Base-by-base conservation (phyloP, 345 rosid species). In the Litchi chinensis region DNA sequence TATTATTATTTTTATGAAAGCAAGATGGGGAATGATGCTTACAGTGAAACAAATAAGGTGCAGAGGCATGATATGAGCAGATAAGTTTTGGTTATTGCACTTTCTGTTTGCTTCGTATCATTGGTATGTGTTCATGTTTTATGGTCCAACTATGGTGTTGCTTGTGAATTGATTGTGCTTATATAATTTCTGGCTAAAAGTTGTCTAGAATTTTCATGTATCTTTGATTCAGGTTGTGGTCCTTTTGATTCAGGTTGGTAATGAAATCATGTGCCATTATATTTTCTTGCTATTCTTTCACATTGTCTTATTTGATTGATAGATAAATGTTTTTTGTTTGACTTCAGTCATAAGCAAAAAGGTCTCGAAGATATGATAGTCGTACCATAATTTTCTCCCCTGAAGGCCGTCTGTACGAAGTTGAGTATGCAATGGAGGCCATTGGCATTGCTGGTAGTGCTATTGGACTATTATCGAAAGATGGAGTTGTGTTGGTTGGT, bases 391-490 rank as follows among this genome's bases (percentile, higher is more conserved):
- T n/a, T n/a, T n/a, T n/a, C n/a, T n/a, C n/a, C n/a, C n/a, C n/a
- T n/a, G n/a, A n/a, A n/a, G n/a, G n/a, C n/a, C n/a, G n/a, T 79
- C 98, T 95, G 56, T 95, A 95, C 86, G 98, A 95, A 80, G 99
- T 95, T 13, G 99, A 95, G 85, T 95, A 92, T 71, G 99, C 99
- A 21, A 93, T 95, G 99, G 99, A 95, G 79, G 99, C 98, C 77
- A 95, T 95, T 66, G 99, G 99, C 32, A 93, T 93, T 81, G 99
- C 99, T 1, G 99, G 99, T 26, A 85, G 90, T 81, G 99, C 99
- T 0, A 93, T 95, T 65, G 99, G 99, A 43, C 89, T 95, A 79
- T 78, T 95, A 62, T 83, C 98, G 6, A 91, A 92, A 87, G 98
- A 95, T 48, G 99, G 99, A 5, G 98, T 92, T 48, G 93, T 95